These are phyloP conservation scores for Aspergillus floridensis DNA, from an alignment of 2,329 filamentous ascomycete species.

Conservation along the genomic window DNA sequence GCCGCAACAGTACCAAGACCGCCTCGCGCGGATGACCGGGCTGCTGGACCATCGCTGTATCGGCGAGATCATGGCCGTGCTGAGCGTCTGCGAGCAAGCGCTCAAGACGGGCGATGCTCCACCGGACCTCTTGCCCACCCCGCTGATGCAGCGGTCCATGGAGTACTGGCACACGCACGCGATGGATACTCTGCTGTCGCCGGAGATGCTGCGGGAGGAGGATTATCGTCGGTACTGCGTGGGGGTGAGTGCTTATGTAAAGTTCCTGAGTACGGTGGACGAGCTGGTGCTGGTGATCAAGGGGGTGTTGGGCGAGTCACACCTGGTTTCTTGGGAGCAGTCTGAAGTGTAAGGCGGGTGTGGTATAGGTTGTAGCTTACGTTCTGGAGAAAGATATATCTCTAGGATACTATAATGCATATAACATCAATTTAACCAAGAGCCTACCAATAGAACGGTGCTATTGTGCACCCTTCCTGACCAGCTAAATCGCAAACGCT, in stretches of 20 bases:
- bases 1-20: conserved; percentile 41
- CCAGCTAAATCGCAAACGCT: too few relatives aligned
- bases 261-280: conserved; percentile 45
- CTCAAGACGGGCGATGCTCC: conserved; percentile 50
- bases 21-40: conserved; percentile 40
- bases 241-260: conserved; percentile 46
- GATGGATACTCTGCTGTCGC: conserved; percentile 27
- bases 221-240: conserved; percentile 50
- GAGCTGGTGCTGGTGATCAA: conserved; percentile 48
- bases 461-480: too few relatives aligned
- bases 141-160: conserved; percentile 41
- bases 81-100: conserved; percentile 48
- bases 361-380: too few relatives aligned
- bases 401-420: too few relatives aligned
- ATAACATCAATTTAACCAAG: too few relatives aligned
- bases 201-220: conserved; percentile 39
- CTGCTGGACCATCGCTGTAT: conserved; percentile 46
- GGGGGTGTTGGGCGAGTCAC: conserved; percentile 44
- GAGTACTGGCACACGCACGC: conserved; percentile 25
- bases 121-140: conserved; percentile 50
- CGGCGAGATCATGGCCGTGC: conserved; percentile 52
- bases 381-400: too few relatives aligned
- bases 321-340: conserved; percentile 23
- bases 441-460: too few relatives aligned
- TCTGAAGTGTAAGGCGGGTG: neutral